Base-by-base conservation (phyloP, 2,329 filamentous ascomycete genomes). In the Pyricularia sp. region DNA sequence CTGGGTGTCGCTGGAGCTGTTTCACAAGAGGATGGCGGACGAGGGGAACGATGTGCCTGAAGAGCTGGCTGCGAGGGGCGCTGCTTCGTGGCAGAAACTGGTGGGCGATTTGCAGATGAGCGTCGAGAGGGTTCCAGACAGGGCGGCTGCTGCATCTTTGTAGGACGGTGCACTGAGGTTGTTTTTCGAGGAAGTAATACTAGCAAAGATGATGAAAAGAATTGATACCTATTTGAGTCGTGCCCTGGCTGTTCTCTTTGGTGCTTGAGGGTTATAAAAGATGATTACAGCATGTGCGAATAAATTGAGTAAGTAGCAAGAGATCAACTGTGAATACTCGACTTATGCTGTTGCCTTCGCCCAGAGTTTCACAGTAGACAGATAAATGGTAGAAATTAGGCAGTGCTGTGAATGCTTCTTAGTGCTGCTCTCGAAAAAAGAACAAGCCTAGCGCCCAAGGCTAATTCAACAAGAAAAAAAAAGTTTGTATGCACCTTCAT, bases 1-100 rank as follows among this genome's bases (percentile, higher is more conserved):
- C 2, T 88, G 84, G 81, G 79, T 89, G 25, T 85, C 82, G 69
- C 82, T 87, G 73, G 87, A 90, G 77, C 72, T 89, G 26, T 89
- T 89, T 74, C 85, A 82, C 63, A 78, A 83, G 50, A 83, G 78
- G 7, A 81, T 88, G 77, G 75, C 80, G 7, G 81, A 84, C 63
- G 73, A 78, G 9, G 79, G 79, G 12, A 69, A 78, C 1, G 72
- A 72, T 1, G 82, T 87, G 3, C 84, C 86, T 0, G 77, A 77
- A 55, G 80, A 84, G 70, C 81, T 88, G 78, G 86, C 87, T 1
- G 73, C 72, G 63, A 78, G 87, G 42, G 87, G 84, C 0, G 80
- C 79, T 4, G 75, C 75, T 31, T 79, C 83, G 14, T 89, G 86
- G 85, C 74, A 79, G 71, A 85, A 70, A 66, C 33, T 75, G 23